Evolutionary conservation across 768 basidiomycete genomes (phyloP), one percentile per base, ranked within the genome.

Genomic region (Kwoniella sp.): DNA sequence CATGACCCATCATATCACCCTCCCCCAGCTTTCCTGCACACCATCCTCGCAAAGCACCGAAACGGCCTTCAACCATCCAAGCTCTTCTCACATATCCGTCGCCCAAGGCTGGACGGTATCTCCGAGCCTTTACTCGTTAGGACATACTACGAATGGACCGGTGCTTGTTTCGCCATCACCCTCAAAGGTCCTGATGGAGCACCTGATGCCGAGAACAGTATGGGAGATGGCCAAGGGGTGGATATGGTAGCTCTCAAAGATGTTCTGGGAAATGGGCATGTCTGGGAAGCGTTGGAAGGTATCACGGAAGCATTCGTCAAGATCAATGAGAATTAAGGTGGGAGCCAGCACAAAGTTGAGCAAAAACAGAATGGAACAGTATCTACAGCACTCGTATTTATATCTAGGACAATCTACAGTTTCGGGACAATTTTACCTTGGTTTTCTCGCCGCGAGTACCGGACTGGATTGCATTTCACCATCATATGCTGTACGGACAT

Each of bases 11-110:
- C 33, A 12, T 70, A 69, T 25, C 79, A 77, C 53, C 77, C 79
- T 0, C 67, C 66, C 8, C 80, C 80, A 3, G 74, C 79, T 0
- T 81, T 81, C 68, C 63, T 77, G 21, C 81, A 81, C 55, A 78
- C 78, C 27, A 81, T 81, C 65, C 71, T 81, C 27, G 76, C 79
- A 33, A 82, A 82, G 64, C 79, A 81, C 53, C 67, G 70, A 33
- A 49, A 59, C 10, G 52, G 65, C 46, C 63, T 78, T 0, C 74
- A 78, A 52, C 63, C 72, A 8, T 67, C 65, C 46, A 78, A 76
- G 58, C 68, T 78, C 10, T 78, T 73, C 65, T 71, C 74, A 0
- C 77, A 78, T 37, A 58, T 76, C 57, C 61, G 64, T 10, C 67
- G 70, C 44, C 74, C 77, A 4, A 50, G 72, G 19, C 55, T 74